These are phyloP conservation scores for Graphium sp. DNA, from an alignment of 2,329 filamentous ascomycete species.

Conservation along the genomic window DNA sequence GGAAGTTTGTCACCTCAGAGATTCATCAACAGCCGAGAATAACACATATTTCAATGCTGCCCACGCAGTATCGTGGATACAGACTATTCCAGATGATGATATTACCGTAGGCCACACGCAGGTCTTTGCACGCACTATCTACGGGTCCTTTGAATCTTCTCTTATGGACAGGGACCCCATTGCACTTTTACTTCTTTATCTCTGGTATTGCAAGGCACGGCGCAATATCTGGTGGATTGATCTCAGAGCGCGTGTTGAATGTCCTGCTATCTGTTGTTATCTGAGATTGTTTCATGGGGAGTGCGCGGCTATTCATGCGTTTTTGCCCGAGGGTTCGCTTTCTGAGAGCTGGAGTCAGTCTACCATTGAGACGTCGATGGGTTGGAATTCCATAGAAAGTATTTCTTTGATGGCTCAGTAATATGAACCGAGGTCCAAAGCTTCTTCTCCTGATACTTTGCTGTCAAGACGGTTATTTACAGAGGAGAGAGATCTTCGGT, in stretches of 20 bases:
- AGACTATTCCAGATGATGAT: constrained; percentile 11
- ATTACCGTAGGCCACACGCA: constrained; percentile 14
- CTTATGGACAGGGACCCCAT: constrained; percentile 16
- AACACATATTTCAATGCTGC: constrained; percentile 21
- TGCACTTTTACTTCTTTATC: constrained; percentile 20
- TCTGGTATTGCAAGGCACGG: constrained; percentile 23
- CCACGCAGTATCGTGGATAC: constrained; percentile 16
- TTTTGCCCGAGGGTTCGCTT: constrained; percentile 13
- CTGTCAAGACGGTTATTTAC: too few species aligned
- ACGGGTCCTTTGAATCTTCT: constrained; percentile 14
- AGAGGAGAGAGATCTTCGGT: too few species aligned
- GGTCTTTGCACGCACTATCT: constrained; percentile 16
- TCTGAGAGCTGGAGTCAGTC: constrained; percentile 7
- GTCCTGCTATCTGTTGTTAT: constrained; percentile 21
- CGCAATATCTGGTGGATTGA: constrained; percentile 25
- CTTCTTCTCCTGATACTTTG: too few species aligned
- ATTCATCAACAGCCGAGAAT: constrained; percentile 14
- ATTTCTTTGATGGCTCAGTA: too few species aligned
- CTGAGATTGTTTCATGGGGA: constrained; percentile 13
- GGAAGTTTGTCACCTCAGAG: constrained; percentile 9
- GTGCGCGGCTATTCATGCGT: constrained; percentile 11
- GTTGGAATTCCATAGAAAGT: too few species aligned
- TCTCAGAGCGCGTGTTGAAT: constrained; percentile 21
- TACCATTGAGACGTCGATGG: too few species aligned
- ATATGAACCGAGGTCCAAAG: too few species aligned